Evolutionary conservation across 805 yeast species (phyloP), one percentile per base, ranked within the genome.

Genomic region (Scheffersomyces stipitis): DNA sequence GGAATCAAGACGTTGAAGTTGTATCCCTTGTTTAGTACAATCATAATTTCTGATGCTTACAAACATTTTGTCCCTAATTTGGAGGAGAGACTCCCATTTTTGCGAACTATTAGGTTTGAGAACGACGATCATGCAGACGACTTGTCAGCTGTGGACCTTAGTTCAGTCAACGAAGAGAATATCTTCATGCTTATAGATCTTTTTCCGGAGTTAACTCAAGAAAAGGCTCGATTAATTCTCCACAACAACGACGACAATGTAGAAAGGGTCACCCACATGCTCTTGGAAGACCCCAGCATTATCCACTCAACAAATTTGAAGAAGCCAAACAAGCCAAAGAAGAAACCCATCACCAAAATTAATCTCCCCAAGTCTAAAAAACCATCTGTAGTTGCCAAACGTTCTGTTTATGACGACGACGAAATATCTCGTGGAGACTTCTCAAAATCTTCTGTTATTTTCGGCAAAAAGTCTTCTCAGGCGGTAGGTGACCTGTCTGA

Each of bases 261-360:
- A 1, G 91, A 84, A 42, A 39, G 51, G 23, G 78, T 79, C 0
- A 82, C 85, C 2, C 70, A 78, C 45, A 52, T 67, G 28, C 52
- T 88, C 12, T 64, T 89, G 13, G 96, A 86, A 46, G 64, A 79
- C 36, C 86, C 90, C 0, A 65, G 61, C 4, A 33, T 69, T 1
- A 45, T 72, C 0, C 60, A 59, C 2, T 46, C 46, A 4, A 56
- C 10, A 10, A 20, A 7, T 10, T 7, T 7, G 10, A 20, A 20
- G 24, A 20, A 7, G 10, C 7, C 7, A 10, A 14, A 30, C 4
- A 36, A 15, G 26, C 42, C 39, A 18, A 34, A 29, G 31, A 36
- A 23, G 15, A 30, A 41, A 8, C 31, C 43, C 13, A n/a, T 15
- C 7, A 20, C 14, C 16, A 33, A 10, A 30, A 22, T 4, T n/a